These are phyloP conservation scores for Didymella arachidicola DNA, from an alignment of 2,329 filamentous ascomycete species.

Conservation along the genomic window DNA sequence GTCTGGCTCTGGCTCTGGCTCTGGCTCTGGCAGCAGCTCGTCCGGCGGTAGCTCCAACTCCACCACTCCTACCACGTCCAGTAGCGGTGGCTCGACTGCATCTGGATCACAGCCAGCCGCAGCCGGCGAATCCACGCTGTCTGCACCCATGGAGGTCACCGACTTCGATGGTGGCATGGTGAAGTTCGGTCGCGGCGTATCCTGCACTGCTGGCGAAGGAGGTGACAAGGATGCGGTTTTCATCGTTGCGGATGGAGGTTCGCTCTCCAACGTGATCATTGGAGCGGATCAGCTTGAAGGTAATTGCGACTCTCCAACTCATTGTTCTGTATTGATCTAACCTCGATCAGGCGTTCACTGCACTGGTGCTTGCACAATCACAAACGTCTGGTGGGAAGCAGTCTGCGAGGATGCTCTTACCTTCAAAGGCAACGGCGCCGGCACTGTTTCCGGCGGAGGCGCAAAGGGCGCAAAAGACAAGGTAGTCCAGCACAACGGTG, in stretches of 20 bases:
- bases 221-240: constrained; percentile 60
- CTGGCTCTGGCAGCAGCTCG: neutral
- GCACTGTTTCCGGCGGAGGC: constrained; percentile 52
- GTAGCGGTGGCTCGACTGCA: constrained; percentile 21
- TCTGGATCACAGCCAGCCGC: constrained; percentile 31
- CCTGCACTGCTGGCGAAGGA: constrained; percentile 54
- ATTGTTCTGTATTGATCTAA: no score
- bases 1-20: constrained; percentile 8
- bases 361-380: constrained; percentile 57
- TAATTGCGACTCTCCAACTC: no score
- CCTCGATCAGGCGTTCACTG: constrained; percentile 57
- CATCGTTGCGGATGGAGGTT: constrained; percentile 60
- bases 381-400: constrained; percentile 56
- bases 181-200: constrained; percentile 32
- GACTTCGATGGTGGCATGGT: constrained; percentile 37
- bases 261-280: constrained; percentile 64
- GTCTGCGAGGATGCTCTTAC: constrained; percentile 54
- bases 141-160: constrained; percentile 29
- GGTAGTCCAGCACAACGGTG: constrained; percentile 52
- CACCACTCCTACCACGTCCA: constrained; percentile 14
- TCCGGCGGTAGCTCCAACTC: constrained; percentile 8
- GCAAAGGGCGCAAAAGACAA: constrained; percentile 51
- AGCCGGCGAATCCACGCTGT: constrained; percentile 32
- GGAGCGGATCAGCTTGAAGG: constrained; percentile 57
- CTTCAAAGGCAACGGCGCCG: constrained; percentile 47